Conservation (phyloP, 2,329 filamentous ascomycete species). For the Colletotrichum chrysophilum region DNA sequence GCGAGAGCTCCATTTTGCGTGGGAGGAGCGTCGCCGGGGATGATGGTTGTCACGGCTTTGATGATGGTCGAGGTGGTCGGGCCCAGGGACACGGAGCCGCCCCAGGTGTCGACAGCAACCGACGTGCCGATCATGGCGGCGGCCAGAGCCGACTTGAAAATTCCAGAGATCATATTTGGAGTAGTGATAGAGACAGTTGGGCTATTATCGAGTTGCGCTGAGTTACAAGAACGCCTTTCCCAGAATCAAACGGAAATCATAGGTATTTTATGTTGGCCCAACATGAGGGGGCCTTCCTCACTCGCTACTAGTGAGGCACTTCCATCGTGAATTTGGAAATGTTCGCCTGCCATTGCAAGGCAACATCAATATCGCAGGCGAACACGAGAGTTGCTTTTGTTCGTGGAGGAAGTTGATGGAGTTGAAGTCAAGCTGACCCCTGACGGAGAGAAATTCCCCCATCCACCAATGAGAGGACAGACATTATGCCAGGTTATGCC, state of each 20-base stretch:
- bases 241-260: neutral
- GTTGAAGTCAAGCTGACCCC: neutral
- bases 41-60: constrained; percentile 43
- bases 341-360: neutral
- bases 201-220: neutral
- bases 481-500: neutral
- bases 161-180: neutral
- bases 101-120: neutral
- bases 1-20: constrained; percentile 43
- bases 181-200: neutral
- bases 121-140: neutral
- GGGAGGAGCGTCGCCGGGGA: constrained; percentile 40
- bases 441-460: neutral
- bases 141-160: neutral
- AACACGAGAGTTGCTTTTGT: neutral
- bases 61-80: constrained; percentile 32
- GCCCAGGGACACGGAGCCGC: constrained; percentile 12
- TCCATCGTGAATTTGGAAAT: neutral
- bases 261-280: neutral
- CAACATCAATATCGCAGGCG: neutral
- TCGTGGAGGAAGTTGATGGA: neutral
- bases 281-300: neutral
- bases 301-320: neutral
- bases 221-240: neutral
- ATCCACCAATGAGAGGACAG: neutral